Evolutionary conservation across 1,139 yeast genomes (phyloP).

Genomic region (Kluyveromyces sp.): DNA sequence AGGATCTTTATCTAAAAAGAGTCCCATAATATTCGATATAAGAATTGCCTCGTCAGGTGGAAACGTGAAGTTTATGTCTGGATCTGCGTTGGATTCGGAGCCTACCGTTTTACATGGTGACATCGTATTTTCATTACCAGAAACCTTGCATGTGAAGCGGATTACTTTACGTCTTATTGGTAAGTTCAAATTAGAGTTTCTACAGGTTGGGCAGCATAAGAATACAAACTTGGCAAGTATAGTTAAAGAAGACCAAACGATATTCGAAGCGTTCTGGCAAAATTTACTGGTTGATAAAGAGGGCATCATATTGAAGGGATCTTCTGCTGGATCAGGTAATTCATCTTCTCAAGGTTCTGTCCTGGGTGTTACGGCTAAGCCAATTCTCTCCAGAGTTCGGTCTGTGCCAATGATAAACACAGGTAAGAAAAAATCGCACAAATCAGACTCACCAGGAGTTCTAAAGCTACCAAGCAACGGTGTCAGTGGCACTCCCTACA

Average conservation of each 20-base stretch:
- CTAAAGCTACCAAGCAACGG: constrained; percentile 24
- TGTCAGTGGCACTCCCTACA: constrained; percentile 34
- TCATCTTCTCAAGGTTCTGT: neutral
- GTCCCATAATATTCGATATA: constrained; percentile 28
- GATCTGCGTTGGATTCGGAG: constrained; percentile 52
- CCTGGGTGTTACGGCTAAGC: neutral
- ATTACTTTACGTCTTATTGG: constrained; percentile 45
- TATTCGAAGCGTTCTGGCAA: constrained; percentile 52
- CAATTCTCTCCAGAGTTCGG: neutral
- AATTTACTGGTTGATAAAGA: constrained; percentile 43
- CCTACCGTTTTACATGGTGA: constrained; percentile 47
- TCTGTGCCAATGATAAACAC: constrained; percentile 3
- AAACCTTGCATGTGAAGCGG: constrained; percentile 42
- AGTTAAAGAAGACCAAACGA: constrained; percentile 42
- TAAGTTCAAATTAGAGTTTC: constrained; percentile 46
- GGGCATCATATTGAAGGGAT: constrained; percentile 42
- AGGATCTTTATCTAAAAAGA: constrained; percentile 7
- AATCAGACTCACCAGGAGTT: constrained; percentile 20
- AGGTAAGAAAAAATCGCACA: constrained; percentile 5
- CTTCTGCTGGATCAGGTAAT: constrained; percentile 9
- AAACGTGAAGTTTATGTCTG: constrained; percentile 46
- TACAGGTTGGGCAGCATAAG: constrained; percentile 36
- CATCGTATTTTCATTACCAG: constrained; percentile 47
- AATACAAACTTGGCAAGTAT: constrained; percentile 37
- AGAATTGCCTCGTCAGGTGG: constrained; percentile 45